Base-by-base conservation (phyloP, 2,329 filamentous ascomycete genomes). In the Neospermospora avenae region DNA sequence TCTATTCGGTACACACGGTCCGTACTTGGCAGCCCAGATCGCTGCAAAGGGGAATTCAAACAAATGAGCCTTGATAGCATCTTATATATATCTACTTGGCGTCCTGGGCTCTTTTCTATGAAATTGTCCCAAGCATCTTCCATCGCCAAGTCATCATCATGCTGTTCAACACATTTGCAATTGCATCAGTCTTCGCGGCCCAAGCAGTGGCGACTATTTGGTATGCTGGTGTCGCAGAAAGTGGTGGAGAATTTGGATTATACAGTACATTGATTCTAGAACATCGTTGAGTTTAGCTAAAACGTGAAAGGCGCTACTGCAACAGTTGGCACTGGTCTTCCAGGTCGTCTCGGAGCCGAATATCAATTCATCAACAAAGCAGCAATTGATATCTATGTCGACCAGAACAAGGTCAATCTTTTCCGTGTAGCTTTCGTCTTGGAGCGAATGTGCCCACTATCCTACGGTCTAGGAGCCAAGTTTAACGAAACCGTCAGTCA, bases 341-440 rank as follows among this genome's bases (percentile, higher is more conserved):
- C 80, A 0, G 80, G 80, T 0, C 69, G 70, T 1, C 81, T 81
- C 59, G 79, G 79, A 7, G 74, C 75, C 4, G 80, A 82, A 58
- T 81, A 81, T 67, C 67, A 74, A 7, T 82, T 82, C 68, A 81
- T 82, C 66, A 76, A 77, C 62, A 69, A 77, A 63, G 69, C 70
- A 8, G 76, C 75, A 13, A 70, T 81, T 14, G 77, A 80, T 64
- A 67, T 75, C n/a, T 77, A 77, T 61, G 76, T 78, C 1, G 76
- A 80, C 60, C 61, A 78, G 64, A 75, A 79, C 68, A 77, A 78
- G 70, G 63, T 74, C 56, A 80, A 80, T 61, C 69, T 80, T 0
- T 80, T 81, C 69, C 76, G 79, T 25, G 74, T 81, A 42, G 77
- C 78, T 2, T 81, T 81, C 68, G 66, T 81, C 3, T 71, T 80